phyloP scores from a whole-genome alignment of 345 rosid species.

The Eucalyptus grandis region DNA sequence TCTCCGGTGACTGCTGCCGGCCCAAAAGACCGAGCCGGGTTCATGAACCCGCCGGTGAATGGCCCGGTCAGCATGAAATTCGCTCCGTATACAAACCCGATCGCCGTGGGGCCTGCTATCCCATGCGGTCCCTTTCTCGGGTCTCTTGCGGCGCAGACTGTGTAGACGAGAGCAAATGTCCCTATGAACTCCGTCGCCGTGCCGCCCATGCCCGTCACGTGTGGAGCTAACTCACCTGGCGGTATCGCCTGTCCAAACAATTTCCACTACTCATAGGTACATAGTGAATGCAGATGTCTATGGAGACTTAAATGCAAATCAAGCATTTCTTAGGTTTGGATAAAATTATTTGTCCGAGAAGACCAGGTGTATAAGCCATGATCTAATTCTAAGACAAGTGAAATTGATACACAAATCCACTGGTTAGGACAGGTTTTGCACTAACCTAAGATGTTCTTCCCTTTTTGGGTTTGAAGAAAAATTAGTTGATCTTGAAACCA shows the following conservation, averaged over 20 bases:
- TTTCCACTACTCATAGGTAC: too few species aligned
- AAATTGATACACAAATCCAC: neutral
- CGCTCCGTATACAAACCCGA: conserved; percentile 1
- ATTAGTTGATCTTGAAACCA: neutral
- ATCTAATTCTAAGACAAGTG: neutral
- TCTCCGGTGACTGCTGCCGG: neutral
- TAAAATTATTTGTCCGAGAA: neutral
- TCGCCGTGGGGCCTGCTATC: neutral
- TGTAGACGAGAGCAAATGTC: conserved; percentile 1
- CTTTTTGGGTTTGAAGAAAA: neutral
- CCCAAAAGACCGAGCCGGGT: conserved; percentile 4
- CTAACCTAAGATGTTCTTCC: neutral
- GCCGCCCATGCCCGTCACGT: neutral
- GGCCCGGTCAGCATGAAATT: neutral
- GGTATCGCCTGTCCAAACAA: neutral
- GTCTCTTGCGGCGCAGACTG: conserved; percentile 1
- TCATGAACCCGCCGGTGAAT: neutral
- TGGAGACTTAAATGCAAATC: neutral
- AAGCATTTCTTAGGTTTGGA: neutral
- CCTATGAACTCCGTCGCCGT: neutral
- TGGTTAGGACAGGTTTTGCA: neutral
- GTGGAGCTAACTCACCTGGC: neutral
- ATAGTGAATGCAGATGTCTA: neutral
- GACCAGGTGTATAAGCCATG: neutral
- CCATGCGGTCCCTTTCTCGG: neutral